Conservation (phyloP, 2,329 filamentous ascomycete species). For the Fusarium clavum region DNA sequence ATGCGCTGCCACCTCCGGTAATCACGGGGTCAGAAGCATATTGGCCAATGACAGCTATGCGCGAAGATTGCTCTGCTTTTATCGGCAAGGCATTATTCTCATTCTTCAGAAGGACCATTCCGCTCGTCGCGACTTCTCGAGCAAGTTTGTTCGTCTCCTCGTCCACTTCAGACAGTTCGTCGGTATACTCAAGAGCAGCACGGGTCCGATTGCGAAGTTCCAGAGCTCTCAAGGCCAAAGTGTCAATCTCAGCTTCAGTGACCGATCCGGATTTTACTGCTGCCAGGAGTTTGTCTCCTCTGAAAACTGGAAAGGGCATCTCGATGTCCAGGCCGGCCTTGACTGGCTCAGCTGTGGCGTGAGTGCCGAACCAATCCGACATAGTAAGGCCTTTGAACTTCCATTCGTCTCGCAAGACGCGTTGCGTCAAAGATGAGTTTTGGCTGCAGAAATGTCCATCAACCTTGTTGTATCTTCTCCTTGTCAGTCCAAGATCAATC, state of each 20-base stretch:
- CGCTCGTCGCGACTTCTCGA: conserved; percentile 7
- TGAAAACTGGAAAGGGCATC: conserved; percentile 32
- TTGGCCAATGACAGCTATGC: conserved; percentile 26
- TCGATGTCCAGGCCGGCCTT: conserved; percentile 31
- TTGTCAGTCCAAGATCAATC: background rate
- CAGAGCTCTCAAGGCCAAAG: background rate
- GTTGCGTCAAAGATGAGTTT: background rate
- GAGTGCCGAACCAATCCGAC: conserved; percentile 41
- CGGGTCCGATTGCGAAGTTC: conserved; percentile 21
- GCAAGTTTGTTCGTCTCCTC: conserved; percentile 27
- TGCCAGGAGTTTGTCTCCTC: conserved; percentile 17
- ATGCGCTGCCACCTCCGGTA: conserved; percentile 34
- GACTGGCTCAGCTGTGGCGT: background rate
- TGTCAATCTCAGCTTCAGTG: conserved; percentile 11
- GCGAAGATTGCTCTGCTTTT: background rate
- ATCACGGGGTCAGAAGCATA: conserved; percentile 19
- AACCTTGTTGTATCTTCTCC: conserved; percentile 35
- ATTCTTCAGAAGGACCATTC: conserved; percentile 36
- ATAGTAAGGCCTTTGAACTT: conserved; percentile 24
- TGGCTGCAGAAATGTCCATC: conserved; percentile 24
- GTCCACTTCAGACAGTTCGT: conserved; percentile 21
- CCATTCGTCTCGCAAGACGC: conserved; percentile 27
- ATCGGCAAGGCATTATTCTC: conserved; percentile 9
- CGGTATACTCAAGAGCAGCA: background rate
- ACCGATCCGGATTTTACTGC: background rate